These are phyloP conservation scores for Hirsutella minnesotensis DNA, from an alignment of 2,329 filamentous ascomycete genomes.

Conservation along the genomic window DNA sequence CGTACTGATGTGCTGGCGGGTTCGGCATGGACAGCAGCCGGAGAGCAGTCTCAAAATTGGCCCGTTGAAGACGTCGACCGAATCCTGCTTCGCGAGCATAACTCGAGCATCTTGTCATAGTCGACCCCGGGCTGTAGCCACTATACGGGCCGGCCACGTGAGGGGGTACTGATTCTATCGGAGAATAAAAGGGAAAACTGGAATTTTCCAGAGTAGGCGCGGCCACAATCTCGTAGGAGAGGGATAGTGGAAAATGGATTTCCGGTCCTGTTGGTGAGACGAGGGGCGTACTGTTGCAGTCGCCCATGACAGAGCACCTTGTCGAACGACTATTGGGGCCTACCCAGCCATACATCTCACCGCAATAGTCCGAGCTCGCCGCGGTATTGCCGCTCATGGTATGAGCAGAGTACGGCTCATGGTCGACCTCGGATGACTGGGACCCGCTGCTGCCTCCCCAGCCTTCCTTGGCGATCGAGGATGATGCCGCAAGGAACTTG, in stretches of 20 bases:
- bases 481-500: slow-evolving; percentile 33
- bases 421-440: slow-evolving; percentile 3
- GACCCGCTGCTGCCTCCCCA: slow-evolving; percentile 18
- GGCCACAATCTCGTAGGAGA: slow-evolving; percentile 36
- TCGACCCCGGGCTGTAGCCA: slow-evolving; percentile 2
- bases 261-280: slow-evolving; percentile 1
- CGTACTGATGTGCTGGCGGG: slow-evolving; percentile 34
- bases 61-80: slow-evolving; percentile 57
- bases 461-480: slow-evolving; percentile 37
- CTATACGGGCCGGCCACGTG: slow-evolving; percentile 5
- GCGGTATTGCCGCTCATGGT: neutral
- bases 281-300: neutral
- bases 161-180: slow-evolving; percentile 9
- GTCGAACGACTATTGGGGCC: no score
- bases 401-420: neutral
- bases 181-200: slow-evolving; percentile 33
- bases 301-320: neutral
- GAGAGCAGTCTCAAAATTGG: slow-evolving; percentile 50
- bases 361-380: neutral
- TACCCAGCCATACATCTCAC: neutral
- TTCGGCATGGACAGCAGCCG: slow-evolving; percentile 39
- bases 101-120: slow-evolving; percentile 25
- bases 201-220: slow-evolving; percentile 40
- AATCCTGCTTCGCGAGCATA: slow-evolving; percentile 54
- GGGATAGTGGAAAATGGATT: slow-evolving; percentile 6